These are phyloP conservation scores for Moesziomyces sp. DNA, from an alignment of 1,284 basidiomycete species.

Conservation along the genomic window DNA sequence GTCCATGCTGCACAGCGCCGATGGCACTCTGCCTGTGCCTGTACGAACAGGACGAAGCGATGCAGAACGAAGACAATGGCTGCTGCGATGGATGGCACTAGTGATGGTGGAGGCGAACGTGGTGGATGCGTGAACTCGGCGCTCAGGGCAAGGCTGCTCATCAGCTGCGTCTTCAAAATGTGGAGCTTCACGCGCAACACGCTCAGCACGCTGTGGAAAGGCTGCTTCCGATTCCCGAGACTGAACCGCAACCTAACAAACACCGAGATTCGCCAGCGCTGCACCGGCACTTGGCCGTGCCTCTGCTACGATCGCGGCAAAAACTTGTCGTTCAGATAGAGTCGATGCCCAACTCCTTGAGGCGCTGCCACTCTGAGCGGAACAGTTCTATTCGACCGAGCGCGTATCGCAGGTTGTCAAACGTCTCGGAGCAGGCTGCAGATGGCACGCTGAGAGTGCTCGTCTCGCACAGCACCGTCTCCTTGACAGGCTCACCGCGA, in stretches of 20 bases:
- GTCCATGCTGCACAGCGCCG: conserved; percentile 57
- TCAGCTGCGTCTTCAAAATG: background rate
- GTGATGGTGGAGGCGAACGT: background rate
- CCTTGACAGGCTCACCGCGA: conserved; percentile 20
- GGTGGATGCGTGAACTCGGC: background rate
- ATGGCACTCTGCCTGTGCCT: background rate
- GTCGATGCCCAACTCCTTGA: conserved; percentile 33
- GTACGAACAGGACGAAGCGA: background rate
- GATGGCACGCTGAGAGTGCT: conserved; percentile 8
- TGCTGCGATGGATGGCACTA: background rate
- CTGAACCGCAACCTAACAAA: too few relatives aligned
- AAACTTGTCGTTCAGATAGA: conserved; percentile 9
- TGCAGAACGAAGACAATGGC: background rate
- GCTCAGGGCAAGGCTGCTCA: background rate
- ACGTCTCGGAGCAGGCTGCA: conserved; percentile 50
- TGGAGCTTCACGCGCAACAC: background rate
- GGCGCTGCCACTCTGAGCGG: conserved; percentile 49
- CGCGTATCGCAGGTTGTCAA: conserved; percentile 63
- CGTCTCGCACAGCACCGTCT: conserved; percentile 24
- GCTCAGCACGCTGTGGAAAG: background rate
- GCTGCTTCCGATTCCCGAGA: background rate
- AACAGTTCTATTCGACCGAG: conserved; percentile 63
- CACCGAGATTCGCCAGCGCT: too few relatives aligned
- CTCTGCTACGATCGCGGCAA: too few relatives aligned
- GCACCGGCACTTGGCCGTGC: too few relatives aligned